Conservation (phyloP, 352 stramenopile genomes). For the Phytophthora capsici region DNA sequence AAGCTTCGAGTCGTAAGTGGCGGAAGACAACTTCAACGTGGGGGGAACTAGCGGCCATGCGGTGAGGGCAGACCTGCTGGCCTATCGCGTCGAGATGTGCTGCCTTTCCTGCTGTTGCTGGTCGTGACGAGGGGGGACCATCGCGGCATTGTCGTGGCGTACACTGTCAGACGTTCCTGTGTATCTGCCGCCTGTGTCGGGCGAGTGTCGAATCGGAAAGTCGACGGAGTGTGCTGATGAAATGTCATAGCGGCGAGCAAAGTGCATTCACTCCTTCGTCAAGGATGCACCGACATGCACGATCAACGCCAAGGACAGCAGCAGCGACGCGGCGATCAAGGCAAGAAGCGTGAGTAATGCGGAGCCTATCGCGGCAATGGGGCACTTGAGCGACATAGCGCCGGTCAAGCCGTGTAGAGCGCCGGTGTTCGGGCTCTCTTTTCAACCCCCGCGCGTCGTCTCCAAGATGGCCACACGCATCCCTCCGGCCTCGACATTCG, state of each 20-base stretch:
- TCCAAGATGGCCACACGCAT: constrained; percentile 7
- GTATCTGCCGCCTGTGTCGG: constrained; percentile 10
- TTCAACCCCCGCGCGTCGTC: constrained; percentile 8
- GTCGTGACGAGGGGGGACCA: constrained; percentile 21
- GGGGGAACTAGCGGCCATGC: background rate
- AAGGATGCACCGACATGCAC: background rate
- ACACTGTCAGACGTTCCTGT: constrained; percentile 1
- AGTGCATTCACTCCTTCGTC: background rate
- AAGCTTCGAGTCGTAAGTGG: constrained; percentile 7
- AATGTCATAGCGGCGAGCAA: background rate
- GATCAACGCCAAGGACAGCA: background rate
- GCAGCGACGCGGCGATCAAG: constrained; percentile 25
- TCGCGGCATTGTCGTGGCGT: constrained; percentile 31
- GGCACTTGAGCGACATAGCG: constrained; percentile 34
- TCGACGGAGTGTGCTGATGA: constrained; percentile 10
- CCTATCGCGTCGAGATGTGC: constrained; percentile 27
- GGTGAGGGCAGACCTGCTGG: constrained; percentile 25
- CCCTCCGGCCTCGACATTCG: constrained; percentile 17
- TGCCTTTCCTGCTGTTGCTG: constrained; percentile 30
- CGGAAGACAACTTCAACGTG: constrained; percentile 31
- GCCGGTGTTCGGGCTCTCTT: constrained; percentile 17
- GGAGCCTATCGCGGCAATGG: constrained; percentile 38
- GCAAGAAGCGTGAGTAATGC: constrained; percentile 34
- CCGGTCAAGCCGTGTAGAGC: constrained; percentile 13
- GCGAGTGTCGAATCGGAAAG: constrained; percentile 13